Evolutionary conservation across 495 filamentous ascomycete genomes (phyloP).

Genomic region (Elasticomyces elasticus): DNA sequence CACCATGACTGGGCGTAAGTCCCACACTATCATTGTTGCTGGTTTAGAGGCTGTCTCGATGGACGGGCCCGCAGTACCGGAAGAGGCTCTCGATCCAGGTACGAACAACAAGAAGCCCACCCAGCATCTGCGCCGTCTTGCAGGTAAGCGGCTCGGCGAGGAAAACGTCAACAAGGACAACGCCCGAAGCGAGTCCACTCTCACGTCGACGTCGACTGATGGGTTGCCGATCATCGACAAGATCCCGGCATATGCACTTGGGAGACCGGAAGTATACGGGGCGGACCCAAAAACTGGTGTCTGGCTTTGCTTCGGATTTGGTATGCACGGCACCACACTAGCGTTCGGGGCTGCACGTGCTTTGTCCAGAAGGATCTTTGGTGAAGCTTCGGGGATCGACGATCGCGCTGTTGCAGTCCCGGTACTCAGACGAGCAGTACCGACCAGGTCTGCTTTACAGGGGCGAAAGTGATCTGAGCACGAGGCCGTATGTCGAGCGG

Average conservation of each 20-base stretch:
- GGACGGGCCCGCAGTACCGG: background rate
- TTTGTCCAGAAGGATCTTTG: conserved; percentile 7
- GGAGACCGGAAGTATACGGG: background rate
- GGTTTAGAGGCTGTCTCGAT: background rate
- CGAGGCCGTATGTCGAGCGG: too few relatives aligned
- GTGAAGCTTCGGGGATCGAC: background rate
- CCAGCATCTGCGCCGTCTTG: background rate
- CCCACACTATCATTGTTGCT: background rate
- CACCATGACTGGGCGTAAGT: background rate
- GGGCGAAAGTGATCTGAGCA: too few relatives aligned
- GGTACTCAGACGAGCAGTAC: too few relatives aligned
- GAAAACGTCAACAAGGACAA: background rate
- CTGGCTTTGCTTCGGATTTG: conserved; percentile 21
- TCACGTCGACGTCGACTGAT: background rate
- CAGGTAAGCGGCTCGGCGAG: background rate
- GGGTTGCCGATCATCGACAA: conserved; percentile 12
- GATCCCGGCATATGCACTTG: conserved; percentile 5
- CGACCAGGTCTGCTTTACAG: too few relatives aligned
- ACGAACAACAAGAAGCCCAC: background rate
- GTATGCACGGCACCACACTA: conserved; percentile 13
- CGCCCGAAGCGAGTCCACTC: background rate
- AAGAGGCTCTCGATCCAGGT: background rate
- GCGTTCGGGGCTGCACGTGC: conserved; percentile 10
- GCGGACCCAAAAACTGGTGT: background rate
- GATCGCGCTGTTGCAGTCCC: background rate